phyloP scores from a whole-genome alignment of 768 basidiomycete genomes.

The Cystofilobasidium bisporidii region DNA sequence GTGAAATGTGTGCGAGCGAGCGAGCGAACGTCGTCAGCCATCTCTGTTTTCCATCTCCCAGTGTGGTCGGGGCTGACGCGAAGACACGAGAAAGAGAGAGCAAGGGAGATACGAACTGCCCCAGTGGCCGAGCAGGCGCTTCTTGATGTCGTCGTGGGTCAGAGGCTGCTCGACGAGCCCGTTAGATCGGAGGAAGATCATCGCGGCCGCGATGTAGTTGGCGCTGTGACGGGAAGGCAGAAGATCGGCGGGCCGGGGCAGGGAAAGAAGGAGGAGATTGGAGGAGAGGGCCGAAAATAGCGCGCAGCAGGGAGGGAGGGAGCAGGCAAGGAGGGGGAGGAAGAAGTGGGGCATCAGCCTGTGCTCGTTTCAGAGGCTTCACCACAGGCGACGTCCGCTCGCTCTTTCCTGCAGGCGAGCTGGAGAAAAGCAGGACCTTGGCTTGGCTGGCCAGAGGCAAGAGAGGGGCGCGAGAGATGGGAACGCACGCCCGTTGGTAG shows the following conservation, averaged over 20 bases:
- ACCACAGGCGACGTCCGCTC: no score
- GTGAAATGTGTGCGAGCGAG: not conserved
- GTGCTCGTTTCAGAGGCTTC: no score
- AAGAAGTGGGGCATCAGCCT: not conserved
- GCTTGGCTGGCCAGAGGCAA: no score
- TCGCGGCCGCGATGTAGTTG: constrained; percentile 47
- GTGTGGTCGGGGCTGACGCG: no score
- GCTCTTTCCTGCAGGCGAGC: not conserved
- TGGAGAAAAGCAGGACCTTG: not conserved
- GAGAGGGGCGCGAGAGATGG: not conserved
- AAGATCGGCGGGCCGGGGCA: no score
- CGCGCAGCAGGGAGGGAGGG: no score
- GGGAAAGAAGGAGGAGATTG: not conserved
- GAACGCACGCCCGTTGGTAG: constrained; percentile 35
- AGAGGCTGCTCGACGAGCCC: constrained; percentile 54
- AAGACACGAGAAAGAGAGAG: no score
- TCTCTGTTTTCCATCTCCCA: no score
- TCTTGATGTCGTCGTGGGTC: constrained; percentile 63
- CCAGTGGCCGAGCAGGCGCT: constrained; percentile 72
- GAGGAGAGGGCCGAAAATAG: no score
- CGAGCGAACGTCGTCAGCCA: no score
- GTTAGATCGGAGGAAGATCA: constrained; percentile 74
- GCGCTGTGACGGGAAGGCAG: constrained; percentile 19
- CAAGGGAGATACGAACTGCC: constrained; percentile 44
- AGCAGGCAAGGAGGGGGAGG: no score